Base-by-base conservation (phyloP, 2,329 filamentous ascomycete species). In the Chrysoporthe puriensis region DNA sequence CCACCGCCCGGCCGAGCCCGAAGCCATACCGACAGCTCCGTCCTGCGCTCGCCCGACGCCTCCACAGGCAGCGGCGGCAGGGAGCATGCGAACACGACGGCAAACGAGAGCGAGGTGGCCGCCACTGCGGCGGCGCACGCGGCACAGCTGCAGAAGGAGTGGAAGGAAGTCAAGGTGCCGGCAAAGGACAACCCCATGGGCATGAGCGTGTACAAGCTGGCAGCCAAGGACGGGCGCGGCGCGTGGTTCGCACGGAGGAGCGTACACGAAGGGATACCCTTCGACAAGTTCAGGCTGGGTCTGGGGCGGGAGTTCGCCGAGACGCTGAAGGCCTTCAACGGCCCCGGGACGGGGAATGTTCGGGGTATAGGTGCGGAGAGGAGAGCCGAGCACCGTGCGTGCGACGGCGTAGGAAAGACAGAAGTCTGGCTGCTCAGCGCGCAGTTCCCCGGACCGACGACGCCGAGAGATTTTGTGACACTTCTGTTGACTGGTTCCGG, bases 161-260 rank as follows among this genome's bases (percentile, higher is more conserved):
- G 95, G 94, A 97, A 96, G 77, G 91, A 93, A 54, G 81, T 94
- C 74, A 95, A 93, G 78, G 79, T 93, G 66, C 88, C 85, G 54
- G 79, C 86, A 3, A 89, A 85, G 72, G 90, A 94, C 26, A 96
- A 96, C 74, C 91, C 93, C 0, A 82, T 93, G 9, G 88, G 85
- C 0, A 89, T 97, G 70, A 85, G 84, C 66, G 88, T 97, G 34
- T 97, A 91, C 81, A 97, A 96, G 77, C 84, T 96, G 69, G 81
- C 85, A 0, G 88, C 90, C 2, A 90, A 92, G 73, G 95, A 98
- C 77, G 89, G 93, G 48, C 90, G 90, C 71, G 95, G 94, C 2
- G 85, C 91, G 8, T 98, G 95, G 95, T 98, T 97, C 78, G 93
- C 93, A 34, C 83, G 95, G 66, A 84, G 91, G 61, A 97, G 93